phyloP scores from a whole-genome alignment of 225 moss, liverwort and hornwort genomes.

The Lunularia cruciata region DNA sequence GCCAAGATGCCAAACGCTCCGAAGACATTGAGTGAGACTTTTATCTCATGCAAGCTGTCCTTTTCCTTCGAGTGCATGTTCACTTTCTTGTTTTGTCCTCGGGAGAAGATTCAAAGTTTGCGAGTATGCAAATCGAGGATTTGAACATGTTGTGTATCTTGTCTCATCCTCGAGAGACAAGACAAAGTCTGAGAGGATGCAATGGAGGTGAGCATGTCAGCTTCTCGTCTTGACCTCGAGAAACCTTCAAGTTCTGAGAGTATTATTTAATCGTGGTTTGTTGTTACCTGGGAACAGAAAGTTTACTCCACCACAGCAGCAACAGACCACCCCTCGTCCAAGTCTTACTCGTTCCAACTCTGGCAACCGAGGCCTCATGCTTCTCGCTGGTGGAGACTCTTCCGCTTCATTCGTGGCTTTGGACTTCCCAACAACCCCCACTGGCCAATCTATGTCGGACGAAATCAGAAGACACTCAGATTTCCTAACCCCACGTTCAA shows the following conservation, averaged over 20 bases:
- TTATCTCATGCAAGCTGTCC: too few species aligned
- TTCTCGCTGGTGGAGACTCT: not conserved
- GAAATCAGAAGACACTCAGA: not conserved
- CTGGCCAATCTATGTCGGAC: not conserved
- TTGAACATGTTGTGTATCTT: too few species aligned
- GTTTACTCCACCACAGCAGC: not conserved
- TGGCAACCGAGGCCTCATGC: not conserved
- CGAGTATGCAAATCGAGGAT: too few species aligned
- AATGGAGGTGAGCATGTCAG: too few species aligned
- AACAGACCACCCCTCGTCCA: not conserved
- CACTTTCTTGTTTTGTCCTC: constrained; percentile 51
- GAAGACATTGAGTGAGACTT: not conserved
- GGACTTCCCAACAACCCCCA: not conserved
- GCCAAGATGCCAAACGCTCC: constrained; percentile 32
- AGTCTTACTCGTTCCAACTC: not conserved
- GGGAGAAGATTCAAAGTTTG: constrained; percentile 34
- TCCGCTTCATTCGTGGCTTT: not conserved
- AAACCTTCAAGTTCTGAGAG: not conserved
- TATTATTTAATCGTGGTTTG: not conserved
- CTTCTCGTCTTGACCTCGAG: not conserved
- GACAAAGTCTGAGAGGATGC: too few species aligned
- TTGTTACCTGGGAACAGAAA: not conserved
- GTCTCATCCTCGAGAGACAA: too few species aligned
- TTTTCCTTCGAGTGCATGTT: constrained; percentile 59
- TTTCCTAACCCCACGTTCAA: not conserved